phyloP scores from a whole-genome alignment of 73 alveolate species.

The Paramecium pentaurelia region DNA sequence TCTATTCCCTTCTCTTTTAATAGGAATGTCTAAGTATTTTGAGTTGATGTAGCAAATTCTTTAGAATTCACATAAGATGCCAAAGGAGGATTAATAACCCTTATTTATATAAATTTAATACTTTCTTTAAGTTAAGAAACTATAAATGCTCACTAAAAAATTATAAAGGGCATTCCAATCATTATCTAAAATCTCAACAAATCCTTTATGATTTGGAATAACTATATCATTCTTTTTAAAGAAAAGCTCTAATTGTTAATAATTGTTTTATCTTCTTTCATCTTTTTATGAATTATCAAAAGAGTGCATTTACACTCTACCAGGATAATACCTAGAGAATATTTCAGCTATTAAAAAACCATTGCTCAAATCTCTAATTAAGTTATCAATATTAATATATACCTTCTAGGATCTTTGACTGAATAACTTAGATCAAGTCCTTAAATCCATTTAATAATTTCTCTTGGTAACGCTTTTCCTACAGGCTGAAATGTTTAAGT shows the following conservation, averaged over 20 bases:
- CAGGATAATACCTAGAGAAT: constrained; percentile 90
- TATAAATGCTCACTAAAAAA: constrained; percentile 29
- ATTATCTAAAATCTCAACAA: constrained; percentile 29
- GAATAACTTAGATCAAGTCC: constrained; percentile 85
- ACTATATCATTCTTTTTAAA: constrained; percentile 52
- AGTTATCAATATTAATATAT: not conserved
- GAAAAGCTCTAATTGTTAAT: constrained; percentile 39
- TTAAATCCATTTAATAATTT: constrained; percentile 90
- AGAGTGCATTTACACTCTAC: constrained; percentile 75
- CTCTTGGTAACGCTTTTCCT: constrained; percentile 78
- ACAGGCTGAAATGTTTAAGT: not conserved
- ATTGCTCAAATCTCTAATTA: constrained; percentile 69
- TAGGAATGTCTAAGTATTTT: constrained; percentile 44
- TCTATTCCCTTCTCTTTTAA: constrained; percentile 60
- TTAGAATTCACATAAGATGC: constrained; percentile 56
- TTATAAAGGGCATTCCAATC: constrained; percentile 49
- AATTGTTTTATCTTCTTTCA: constrained; percentile 59
- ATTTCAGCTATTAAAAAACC: constrained; percentile 94
- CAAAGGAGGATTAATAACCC: constrained; percentile 58
- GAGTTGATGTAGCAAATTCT: constrained; percentile 56
- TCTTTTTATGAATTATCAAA: constrained; percentile 73
- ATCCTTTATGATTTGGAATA: constrained; percentile 35
- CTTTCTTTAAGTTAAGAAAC: constrained; percentile 55
- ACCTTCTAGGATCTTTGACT: constrained; percentile 80
- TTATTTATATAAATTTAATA: not conserved